Evolutionary conservation across 2,329 filamentous ascomycete species (phyloP).

Genomic region (Apiospora arundinis): DNA sequence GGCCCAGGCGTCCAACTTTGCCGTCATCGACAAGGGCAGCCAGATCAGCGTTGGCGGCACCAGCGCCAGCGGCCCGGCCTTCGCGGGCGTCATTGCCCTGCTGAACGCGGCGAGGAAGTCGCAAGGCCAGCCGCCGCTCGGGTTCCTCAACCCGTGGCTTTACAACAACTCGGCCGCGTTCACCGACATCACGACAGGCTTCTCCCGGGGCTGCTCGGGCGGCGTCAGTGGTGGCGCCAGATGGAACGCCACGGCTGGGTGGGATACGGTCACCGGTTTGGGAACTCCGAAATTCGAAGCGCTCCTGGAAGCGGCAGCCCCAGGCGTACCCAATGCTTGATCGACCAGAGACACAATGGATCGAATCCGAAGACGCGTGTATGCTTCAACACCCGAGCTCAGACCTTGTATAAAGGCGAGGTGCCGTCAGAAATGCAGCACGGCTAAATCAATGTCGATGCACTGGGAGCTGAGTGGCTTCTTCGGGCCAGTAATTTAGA

Average conservation of each 20-base stretch:
- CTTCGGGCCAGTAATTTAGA: neutral
- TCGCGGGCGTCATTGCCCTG: conserved; percentile 67
- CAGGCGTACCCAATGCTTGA: neutral
- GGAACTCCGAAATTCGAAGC: conserved; percentile 35
- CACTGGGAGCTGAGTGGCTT: neutral
- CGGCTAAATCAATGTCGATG: neutral
- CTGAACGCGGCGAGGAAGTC: conserved; percentile 68
- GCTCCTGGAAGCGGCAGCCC: conserved; percentile 3
- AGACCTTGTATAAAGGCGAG: neutral
- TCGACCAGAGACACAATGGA: neutral
- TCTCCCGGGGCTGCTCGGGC: conserved; percentile 41
- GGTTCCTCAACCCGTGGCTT: conserved; percentile 68
- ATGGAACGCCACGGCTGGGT: conserved; percentile 50
- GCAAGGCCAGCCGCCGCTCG: conserved; percentile 57
- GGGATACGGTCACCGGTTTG: conserved; percentile 55
- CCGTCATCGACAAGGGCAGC: conserved; percentile 36
- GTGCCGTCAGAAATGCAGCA: neutral
- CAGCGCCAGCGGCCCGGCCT: conserved; percentile 65
- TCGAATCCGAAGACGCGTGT: neutral
- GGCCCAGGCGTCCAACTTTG: conserved; percentile 52
- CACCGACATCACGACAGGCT: conserved; percentile 46
- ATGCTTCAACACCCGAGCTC: neutral
- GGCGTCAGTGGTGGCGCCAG: neutral
- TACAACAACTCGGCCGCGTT: conserved; percentile 46
- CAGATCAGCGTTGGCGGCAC: conserved; percentile 45